These are phyloP conservation scores for Trichoderma simmonsii DNA, from an alignment of 2,329 filamentous ascomycete genomes.

Conservation along the genomic window DNA sequence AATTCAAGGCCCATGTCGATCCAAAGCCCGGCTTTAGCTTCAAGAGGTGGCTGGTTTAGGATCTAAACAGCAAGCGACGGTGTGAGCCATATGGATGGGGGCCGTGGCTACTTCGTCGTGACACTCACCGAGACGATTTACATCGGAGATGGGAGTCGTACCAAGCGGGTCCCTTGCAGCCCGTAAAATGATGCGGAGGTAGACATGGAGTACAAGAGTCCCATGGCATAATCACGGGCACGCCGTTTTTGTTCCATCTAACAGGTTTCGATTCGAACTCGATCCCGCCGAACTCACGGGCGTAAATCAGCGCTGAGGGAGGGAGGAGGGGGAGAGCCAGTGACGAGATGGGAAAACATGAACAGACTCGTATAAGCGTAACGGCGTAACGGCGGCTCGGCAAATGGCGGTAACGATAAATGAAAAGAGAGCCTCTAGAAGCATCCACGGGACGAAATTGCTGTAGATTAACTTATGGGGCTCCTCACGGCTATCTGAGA, in stretches of 20 bases:
- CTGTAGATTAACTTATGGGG: conserved; percentile 10
- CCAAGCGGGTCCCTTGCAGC: conserved; percentile 12
- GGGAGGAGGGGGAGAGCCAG: background rate
- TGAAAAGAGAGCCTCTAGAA: conserved; percentile 14
- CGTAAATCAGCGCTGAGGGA: background rate
- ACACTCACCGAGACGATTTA: conserved; percentile 10
- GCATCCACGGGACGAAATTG: background rate
- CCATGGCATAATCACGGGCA: background rate
- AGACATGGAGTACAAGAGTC: background rate
- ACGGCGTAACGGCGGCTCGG: conserved; percentile 13
- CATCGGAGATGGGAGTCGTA: conserved; percentile 13
- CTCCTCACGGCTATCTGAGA: conserved; percentile 19
- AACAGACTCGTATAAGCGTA: conserved; percentile 1
- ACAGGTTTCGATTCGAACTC: background rate
- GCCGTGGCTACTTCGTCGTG: background rate
- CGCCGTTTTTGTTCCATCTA: background rate
- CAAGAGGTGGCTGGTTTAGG: background rate
- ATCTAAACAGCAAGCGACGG: background rate
- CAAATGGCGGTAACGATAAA: conserved; percentile 12
- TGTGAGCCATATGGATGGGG: too few species aligned
- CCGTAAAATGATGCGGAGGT: background rate
- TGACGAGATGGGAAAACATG: background rate
- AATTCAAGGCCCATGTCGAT: background rate
- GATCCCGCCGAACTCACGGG: background rate
- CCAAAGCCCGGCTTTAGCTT: background rate